Evolutionary conservation across 805 yeast genomes (phyloP), one percentile per base, ranked within the genome.

Genomic region (Yamadazyma sp.): DNA sequence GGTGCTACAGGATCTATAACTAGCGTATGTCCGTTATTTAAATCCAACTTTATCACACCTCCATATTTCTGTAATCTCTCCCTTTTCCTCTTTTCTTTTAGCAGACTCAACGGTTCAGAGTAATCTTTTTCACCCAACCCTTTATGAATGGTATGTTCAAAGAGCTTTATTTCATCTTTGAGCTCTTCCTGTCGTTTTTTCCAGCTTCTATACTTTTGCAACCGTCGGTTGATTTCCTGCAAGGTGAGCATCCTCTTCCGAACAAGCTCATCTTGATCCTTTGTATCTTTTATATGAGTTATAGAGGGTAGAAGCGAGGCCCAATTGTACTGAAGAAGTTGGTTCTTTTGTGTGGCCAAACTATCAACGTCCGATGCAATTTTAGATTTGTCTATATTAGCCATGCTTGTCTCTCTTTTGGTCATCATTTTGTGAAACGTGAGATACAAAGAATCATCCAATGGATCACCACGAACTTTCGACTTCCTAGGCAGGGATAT

Each of bases 361-460:
- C 69, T 71, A 37, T 81, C 87, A 20, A 78, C 75, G 49, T 83
- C 91, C 6, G 64, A 55, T 32, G 72, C 60, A 29, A 79, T 64
- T 38, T 73, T 69, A 33, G 69, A 73, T 17, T 75, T 62, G 46
- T 84, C 90, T 2, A 72, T 62, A 23, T 65, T 66, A 19, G 68
- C 60, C 75, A 82, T 78, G 31, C 76, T 68, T 41, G 71, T 72
- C 55, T 85, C 95, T 36, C 80, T 81, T 38, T 75, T 75, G 45
- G 73, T 76, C 78, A 82, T 76, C 26, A 74, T 67, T 28, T 70
- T 69, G 57, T 84, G 90, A 48, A 70, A 75, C 10, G 62, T 44
- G 20, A 55, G 49, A 52, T 64, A 80, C 10, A 62, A 13, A 0
- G 53, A 47, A 52, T 78, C 83, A 1, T 57, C 48, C 32, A 84